Evolutionary conservation across 2,329 filamentous ascomycete genomes (phyloP).

Genomic region (Clonostachys rhizophaga): DNA sequence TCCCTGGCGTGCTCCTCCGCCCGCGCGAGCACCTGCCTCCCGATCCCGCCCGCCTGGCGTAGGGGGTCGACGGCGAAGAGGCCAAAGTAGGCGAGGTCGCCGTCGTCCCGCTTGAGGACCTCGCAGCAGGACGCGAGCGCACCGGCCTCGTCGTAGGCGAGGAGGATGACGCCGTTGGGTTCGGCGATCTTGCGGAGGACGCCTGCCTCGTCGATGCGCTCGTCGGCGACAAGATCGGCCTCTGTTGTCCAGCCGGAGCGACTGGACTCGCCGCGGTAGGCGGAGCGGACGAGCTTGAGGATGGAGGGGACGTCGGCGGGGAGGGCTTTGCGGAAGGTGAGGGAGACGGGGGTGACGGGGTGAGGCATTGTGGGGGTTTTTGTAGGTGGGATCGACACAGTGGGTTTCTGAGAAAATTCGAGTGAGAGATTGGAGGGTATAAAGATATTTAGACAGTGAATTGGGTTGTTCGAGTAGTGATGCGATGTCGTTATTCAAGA

Average conservation of each 20-base stretch:
- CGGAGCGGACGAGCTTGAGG: slow-evolving; percentile 31
- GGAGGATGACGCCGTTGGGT: slow-evolving; percentile 26
- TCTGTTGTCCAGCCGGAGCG: slow-evolving; percentile 41
- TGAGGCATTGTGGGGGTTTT: not conserved
- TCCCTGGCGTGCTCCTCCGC: slow-evolving; percentile 31
- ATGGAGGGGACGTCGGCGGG: slow-evolving; percentile 21
- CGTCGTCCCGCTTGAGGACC: slow-evolving; percentile 17
- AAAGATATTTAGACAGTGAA: no score
- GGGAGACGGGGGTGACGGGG: slow-evolving; percentile 3
- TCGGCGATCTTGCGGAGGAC: slow-evolving; percentile 31
- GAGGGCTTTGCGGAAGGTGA: slow-evolving; percentile 27
- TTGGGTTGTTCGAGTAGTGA: no score
- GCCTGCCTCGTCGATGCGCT: slow-evolving; percentile 32
- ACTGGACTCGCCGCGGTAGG: slow-evolving; percentile 35
- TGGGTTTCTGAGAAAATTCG: no score
- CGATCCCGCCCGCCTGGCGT: slow-evolving; percentile 36
- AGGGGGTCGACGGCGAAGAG: slow-evolving; percentile 40
- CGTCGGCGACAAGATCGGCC: slow-evolving; percentile 33
- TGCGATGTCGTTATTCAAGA: no score
- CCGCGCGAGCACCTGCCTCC: slow-evolving; percentile 28
- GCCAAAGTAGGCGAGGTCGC: slow-evolving; percentile 33
- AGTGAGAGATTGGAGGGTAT: no score
- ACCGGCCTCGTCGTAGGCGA: slow-evolving; percentile 21
- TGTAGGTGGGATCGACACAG: not conserved
- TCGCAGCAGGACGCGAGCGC: slow-evolving; percentile 38